Percentiles rank a stretch among this genome's conserved stretches.
Evolutionary conservation across 78 protist genomes (phyloP).

Genomic region (Polysphondylium violaceum): DNA sequence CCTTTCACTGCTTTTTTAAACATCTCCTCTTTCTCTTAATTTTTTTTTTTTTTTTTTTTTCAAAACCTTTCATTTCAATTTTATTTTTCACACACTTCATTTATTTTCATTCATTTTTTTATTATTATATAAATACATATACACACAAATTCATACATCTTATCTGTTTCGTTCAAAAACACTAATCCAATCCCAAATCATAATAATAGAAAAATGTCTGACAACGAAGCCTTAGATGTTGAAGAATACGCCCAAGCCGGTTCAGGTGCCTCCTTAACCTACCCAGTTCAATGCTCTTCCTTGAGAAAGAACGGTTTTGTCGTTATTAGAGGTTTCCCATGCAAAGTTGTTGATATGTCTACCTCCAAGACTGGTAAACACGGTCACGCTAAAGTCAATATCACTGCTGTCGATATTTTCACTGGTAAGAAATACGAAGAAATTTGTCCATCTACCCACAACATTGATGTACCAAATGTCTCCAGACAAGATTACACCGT

Average conservation of each 20-base stretch:
- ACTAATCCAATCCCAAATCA: too few relatives aligned
- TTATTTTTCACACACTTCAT: too few relatives aligned
- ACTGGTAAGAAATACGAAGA: constrained; percentile 97
- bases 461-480: constrained; percentile 95
- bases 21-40: too few relatives aligned
- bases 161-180: background rate
- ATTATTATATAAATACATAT: background rate
- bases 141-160: background rate
- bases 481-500: constrained; percentile 88
- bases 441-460: constrained; percentile 96
- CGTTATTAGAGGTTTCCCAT: constrained; percentile 82
- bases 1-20: too few relatives aligned
- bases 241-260: constrained; percentile 63
- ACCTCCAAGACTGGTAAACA: constrained; percentile 99
- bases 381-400: constrained; percentile 99
- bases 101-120: too few relatives aligned
- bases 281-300: constrained; percentile 81
- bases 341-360: constrained; percentile 87
- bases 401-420: constrained; percentile 97
- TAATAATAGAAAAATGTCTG: constrained; percentile 45
- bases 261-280: constrained; percentile 80
- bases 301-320: constrained; percentile 86
- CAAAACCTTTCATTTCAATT: too few relatives aligned
- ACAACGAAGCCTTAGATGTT: constrained; percentile 50
- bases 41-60: too few relatives aligned